Percentiles rank a stretch among this genome's conserved stretches.
These are phyloP conservation scores for Globisporangium apiculatum DNA, from an alignment of 352 stramenopile species.

Conservation along the genomic window DNA sequence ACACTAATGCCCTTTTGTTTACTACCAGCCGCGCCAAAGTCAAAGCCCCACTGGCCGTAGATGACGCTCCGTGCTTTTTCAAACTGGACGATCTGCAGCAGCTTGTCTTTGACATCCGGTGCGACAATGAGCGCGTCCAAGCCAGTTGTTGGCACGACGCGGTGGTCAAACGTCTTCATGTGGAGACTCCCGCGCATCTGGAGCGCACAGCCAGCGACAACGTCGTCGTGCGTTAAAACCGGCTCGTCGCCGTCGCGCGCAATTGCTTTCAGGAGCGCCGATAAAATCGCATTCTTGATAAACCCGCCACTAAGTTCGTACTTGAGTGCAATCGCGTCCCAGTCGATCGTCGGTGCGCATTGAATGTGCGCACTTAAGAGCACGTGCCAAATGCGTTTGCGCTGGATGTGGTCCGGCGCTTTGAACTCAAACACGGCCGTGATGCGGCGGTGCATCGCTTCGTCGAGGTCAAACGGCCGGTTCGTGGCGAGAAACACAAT, in stretches of 20 bases:
- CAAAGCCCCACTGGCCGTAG: conserved; percentile 83
- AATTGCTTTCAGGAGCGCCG: conserved; percentile 73
- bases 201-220: conserved; percentile 71
- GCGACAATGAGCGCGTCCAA: conserved; percentile 72
- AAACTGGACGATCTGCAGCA: conserved; percentile 70
- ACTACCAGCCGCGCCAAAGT: conserved; percentile 72
- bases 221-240: conserved; percentile 70
- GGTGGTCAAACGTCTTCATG: conserved; percentile 88
- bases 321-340: conserved; percentile 77
- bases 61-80: conserved; percentile 83
- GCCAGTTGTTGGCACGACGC: conserved; percentile 68
- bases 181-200: conserved; percentile 85
- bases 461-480: conserved; percentile 82
- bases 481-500: conserved; percentile 89
- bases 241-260: conserved; percentile 41
- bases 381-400: conserved; percentile 82
- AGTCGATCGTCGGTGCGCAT: conserved; percentile 66
- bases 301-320: conserved; percentile 88
- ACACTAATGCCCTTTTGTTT: conserved; percentile 83
- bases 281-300: conserved; percentile 89
- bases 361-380: conserved; percentile 40
- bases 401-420: conserved; percentile 74
- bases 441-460: conserved; percentile 88
- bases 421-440: conserved; percentile 87
- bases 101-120: conserved; percentile 50